Conservation (phyloP, 2,329 filamentous ascomycete genomes). For the Beauveria asiatica region DNA sequence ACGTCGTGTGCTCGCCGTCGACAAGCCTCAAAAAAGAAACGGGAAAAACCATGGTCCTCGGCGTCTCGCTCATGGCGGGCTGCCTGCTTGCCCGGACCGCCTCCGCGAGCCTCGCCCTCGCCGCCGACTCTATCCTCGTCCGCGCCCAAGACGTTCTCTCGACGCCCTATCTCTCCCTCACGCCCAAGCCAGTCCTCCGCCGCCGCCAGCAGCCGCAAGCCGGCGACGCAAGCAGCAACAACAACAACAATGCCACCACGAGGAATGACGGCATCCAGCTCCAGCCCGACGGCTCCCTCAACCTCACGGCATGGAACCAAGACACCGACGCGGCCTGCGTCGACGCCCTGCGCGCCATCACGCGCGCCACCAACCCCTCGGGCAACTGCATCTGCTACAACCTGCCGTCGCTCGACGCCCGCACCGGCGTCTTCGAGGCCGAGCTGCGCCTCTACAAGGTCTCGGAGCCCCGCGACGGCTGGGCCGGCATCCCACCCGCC, state of each 20-base stretch:
- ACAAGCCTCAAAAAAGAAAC: not conserved
- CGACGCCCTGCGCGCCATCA: constrained; percentile 44
- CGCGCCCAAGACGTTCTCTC: constrained; percentile 6
- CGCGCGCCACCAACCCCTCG: constrained; percentile 59
- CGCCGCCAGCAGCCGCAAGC: not conserved
- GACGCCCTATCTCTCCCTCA: constrained; percentile 6
- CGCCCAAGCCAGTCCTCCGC: not conserved
- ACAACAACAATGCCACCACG: not conserved
- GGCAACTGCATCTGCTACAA: constrained; percentile 81
- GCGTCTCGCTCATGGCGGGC: not conserved
- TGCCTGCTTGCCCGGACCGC: not conserved
- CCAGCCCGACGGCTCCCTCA: constrained; percentile 36
- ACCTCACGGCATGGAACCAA: constrained; percentile 48
- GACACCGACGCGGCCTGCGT: constrained; percentile 52
- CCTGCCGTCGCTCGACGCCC: constrained; percentile 59
- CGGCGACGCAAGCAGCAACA: not conserved
- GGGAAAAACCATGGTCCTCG: not conserved
- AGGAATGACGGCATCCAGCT: constrained; percentile 22
- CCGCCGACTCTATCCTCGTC: not conserved
- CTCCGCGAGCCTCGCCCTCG: not conserved
- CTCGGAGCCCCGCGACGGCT: constrained; percentile 46
- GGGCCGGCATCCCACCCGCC: constrained; percentile 40
- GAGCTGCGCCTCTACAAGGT: constrained; percentile 69
- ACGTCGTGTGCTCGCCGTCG: not conserved
- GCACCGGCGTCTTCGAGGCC: constrained; percentile 63